These are phyloP conservation scores for Boletus fagicola DNA, from an alignment of 768 basidiomycete species.

Conservation along the genomic window DNA sequence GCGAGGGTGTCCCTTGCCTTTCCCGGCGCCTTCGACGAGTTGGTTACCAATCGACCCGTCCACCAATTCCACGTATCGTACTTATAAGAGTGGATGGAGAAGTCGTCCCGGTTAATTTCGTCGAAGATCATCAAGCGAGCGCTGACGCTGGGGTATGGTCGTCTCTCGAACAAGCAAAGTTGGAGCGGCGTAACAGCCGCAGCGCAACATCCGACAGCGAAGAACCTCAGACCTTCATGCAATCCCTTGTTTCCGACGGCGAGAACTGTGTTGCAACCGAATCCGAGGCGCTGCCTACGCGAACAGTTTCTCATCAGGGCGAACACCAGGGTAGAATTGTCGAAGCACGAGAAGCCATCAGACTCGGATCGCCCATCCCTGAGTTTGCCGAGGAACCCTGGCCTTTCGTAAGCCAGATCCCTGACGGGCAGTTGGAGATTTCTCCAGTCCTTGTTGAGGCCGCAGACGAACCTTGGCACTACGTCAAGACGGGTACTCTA, in stretches of 20 bases:
- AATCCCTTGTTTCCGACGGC: not conserved
- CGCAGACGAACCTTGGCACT: not conserved
- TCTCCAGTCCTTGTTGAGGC: not conserved
- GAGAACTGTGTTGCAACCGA: not conserved
- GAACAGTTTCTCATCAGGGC: not conserved
- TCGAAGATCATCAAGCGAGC: not conserved
- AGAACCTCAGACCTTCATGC: not conserved
- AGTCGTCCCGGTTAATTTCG: slow-evolving; percentile 6
- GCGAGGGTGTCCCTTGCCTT: slow-evolving; percentile 1
- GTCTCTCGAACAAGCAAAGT: not conserved
- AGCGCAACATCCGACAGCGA: not conserved
- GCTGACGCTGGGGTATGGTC: not conserved
- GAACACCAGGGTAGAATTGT: not conserved
- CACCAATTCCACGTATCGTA: slow-evolving; percentile 16
- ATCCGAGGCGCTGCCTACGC: not conserved
- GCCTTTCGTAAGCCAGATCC: not conserved
- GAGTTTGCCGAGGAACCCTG: not conserved
- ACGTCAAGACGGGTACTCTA: not conserved
- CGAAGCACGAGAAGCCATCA: not conserved
- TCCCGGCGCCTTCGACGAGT: not conserved
- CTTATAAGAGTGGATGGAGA: slow-evolving; percentile 16
- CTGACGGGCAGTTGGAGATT: not conserved
- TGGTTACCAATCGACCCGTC: not conserved
- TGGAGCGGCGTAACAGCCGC: not conserved
- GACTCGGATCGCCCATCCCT: not conserved